Base-by-base conservation (phyloP, 805 yeast genomes). In the Metschnikowia lochheadii region DNA sequence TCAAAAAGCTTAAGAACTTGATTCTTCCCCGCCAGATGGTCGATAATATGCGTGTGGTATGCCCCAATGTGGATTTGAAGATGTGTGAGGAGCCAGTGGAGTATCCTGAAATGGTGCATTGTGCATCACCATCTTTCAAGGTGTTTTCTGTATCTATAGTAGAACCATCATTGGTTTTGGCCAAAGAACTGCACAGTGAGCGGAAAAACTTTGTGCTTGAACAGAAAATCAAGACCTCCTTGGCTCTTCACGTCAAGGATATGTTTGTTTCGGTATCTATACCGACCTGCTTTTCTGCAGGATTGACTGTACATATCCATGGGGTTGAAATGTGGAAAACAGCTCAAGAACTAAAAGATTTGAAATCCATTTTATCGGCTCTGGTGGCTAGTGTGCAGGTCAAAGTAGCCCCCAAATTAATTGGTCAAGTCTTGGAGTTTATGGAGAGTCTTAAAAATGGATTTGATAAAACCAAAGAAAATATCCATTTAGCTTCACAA, bases 21-120 rank as follows among this genome's bases (percentile, higher is more conserved):
- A 59, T 76, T 41, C 49, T 57, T 4, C 65, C 69, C 1, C 55
- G 65, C 0, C 66, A 75, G 1, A 56, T 63, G n/a, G 70, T 75
- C 5, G 59, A 62, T 23, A 82, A 77, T 51, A 13, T 79, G 10
- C 68, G 85, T 32, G 49, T 84, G 6, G 75, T 78, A 1, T 57
- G 80, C 3, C 85, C 86, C 0, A 60, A 60, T 5, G 51, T 81
- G 0, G 65, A 69, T 5, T 2, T 82, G 1, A 61, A 68, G 15
- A 63, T 77, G 46, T 74, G 78, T 1, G 69, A 67, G 2, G 58
- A 62, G 26, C 61, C 52, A 18, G 61, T 65, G 20, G 39, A 51
- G 3, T 58, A 58, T 13, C 57, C 62, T 1, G 40, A 33, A 1
- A 61, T 61, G 17, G 57, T 65, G 6, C 53, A 60, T n/a, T 66